Percentiles rank a stretch among this genome's conserved stretches.
These are phyloP conservation scores for Teunomyces panamensis DNA, from an alignment of 805 yeast genomes.

Conservation along the genomic window DNA sequence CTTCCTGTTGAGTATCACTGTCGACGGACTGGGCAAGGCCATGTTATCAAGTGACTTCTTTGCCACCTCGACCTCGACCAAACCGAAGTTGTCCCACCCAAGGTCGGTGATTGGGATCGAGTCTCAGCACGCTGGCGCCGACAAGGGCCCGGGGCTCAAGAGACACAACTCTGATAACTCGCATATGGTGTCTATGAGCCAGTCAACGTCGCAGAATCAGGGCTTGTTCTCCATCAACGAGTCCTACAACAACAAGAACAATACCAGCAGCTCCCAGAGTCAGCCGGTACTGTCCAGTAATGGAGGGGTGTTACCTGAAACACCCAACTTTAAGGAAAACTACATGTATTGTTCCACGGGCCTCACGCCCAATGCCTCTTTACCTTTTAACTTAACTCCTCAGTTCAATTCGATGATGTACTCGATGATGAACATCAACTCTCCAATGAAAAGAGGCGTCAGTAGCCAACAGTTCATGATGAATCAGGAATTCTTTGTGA, in stretches of 20 bases:
- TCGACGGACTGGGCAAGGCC: conserved; percentile 43
- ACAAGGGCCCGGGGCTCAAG: conserved; percentile 2
- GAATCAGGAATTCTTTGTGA: conserved; percentile 29
- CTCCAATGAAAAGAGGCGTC: conserved; percentile 23
- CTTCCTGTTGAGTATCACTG: conserved; percentile 33
- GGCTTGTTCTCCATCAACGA: conserved; percentile 2
- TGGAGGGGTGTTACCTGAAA: conserved; percentile 24
- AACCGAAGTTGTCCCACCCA: conserved; percentile 21
- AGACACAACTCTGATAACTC: conserved; percentile 25
- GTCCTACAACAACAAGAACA: background rate
- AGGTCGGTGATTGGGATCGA: conserved; percentile 30
- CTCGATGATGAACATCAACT: conserved; percentile 30
- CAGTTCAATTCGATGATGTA: conserved; percentile 41
- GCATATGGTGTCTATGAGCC: conserved; percentile 10
- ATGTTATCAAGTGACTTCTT: conserved; percentile 27
- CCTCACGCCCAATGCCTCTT: conserved; percentile 23
- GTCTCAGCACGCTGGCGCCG: conserved; percentile 5
- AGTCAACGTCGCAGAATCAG: conserved; percentile 1
- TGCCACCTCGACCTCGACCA: conserved; percentile 1
- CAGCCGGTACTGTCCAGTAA: conserved; percentile 2
- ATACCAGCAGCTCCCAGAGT: background rate
- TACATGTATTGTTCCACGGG: conserved; percentile 24
- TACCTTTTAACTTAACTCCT: conserved; percentile 36
- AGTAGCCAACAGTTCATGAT: conserved; percentile 16
- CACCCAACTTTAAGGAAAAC: conserved; percentile 33